Conservation (phyloP, 2,329 filamentous ascomycete genomes). For the Penicillium fuscoglaucum region DNA sequence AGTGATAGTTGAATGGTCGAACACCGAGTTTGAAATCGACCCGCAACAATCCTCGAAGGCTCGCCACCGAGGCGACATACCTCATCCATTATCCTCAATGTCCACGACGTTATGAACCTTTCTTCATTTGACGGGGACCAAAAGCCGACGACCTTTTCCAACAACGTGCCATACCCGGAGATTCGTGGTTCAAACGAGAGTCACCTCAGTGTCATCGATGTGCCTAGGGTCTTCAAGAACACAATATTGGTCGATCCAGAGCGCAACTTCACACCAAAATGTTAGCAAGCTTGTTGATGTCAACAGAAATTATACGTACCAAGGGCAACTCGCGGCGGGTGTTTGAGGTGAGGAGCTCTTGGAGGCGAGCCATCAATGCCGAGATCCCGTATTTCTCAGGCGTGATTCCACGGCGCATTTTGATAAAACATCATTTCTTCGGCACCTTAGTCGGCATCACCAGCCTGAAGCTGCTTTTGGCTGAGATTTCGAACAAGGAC, state of each 20-base stretch:
- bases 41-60: too few species aligned
- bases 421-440: conserved; percentile 41
- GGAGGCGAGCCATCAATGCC: conserved; percentile 42
- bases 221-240: too few species aligned
- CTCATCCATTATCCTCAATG: too few species aligned
- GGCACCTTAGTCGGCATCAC: conserved; percentile 25
- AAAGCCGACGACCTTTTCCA: too few species aligned
- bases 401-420: conserved; percentile 38
- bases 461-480: conserved; percentile 28
- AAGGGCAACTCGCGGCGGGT: conserved; percentile 50
- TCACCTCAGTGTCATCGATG: too few species aligned
- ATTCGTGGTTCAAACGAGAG: too few species aligned
- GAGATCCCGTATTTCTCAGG: conserved; percentile 45
- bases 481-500: conserved; percentile 36
- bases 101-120: too few species aligned
- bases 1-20: too few species aligned
- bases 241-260: background rate
- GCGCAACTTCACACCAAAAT: background rate
- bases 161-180: too few species aligned
- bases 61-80: too few species aligned
- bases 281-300: background rate
- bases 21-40: too few species aligned
- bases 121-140: too few species aligned
- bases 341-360: conserved; percentile 44
- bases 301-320: conserved; percentile 34